A percentile compares a stretch with the other conserved stretches of the same genome.
Conservation (phyloP, 1,284 basidiomycete genomes). For the Pyrrhoderma noxium region DNA sequence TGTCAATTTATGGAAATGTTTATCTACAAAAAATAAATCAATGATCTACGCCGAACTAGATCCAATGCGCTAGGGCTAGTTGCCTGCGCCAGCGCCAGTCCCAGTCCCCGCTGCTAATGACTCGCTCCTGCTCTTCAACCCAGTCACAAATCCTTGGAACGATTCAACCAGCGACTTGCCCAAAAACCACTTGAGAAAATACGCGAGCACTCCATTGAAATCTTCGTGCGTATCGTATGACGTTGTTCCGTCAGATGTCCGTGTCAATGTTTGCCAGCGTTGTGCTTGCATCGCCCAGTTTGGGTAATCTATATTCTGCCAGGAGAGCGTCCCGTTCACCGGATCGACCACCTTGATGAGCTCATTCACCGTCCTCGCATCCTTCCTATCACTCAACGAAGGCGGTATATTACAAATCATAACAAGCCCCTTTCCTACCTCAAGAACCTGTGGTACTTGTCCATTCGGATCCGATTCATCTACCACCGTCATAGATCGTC, state of each 20-base stretch:
- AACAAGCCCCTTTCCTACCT: conserved; percentile 38
- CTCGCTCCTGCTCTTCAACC: neutral
- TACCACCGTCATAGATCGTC: conserved; percentile 47
- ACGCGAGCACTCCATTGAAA: conserved; percentile 50
- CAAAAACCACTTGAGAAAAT: conserved; percentile 35
- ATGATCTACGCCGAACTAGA: too few relatives aligned
- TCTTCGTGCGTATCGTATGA: conserved; percentile 60
- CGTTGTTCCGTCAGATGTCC: conserved; percentile 41
- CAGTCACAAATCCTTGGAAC: conserved; percentile 2
- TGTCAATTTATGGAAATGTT: neutral
- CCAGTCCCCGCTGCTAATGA: too few relatives aligned
- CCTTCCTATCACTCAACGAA: conserved; percentile 32
- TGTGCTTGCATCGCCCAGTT: conserved; percentile 43
- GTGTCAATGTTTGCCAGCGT: conserved; percentile 58
- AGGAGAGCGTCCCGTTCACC: conserved; percentile 47
- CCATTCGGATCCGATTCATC: conserved; percentile 35
- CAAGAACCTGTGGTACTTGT: conserved; percentile 43
- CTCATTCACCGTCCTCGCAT: conserved; percentile 33
- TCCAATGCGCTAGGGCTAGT: too few relatives aligned
- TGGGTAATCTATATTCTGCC: conserved; percentile 40
- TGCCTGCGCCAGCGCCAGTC: too few relatives aligned
- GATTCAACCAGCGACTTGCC: conserved; percentile 8
- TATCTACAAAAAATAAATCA: neutral
- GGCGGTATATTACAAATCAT: conserved; percentile 55
- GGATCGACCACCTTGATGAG: conserved; percentile 43